A percentile compares a stretch with the other conserved stretches of the same genome.
These are phyloP conservation scores for Neopestalotiopsis sp. DNA, from an alignment of 2,329 filamentous ascomycete species.

Conservation along the genomic window DNA sequence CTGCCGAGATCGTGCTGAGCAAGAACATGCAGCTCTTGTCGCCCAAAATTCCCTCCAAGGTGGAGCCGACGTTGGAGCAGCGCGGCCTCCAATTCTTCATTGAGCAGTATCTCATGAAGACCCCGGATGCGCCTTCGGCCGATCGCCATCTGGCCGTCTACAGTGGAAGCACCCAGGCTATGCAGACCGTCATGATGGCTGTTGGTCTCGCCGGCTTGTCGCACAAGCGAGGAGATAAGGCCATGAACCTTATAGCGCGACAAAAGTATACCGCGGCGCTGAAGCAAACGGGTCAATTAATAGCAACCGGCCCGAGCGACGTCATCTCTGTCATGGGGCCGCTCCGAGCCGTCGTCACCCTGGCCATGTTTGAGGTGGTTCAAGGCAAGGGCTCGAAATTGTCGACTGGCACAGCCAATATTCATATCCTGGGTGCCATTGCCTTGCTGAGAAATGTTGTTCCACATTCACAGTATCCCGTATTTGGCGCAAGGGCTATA, in stretches of 20 bases:
- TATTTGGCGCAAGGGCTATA: conserved; percentile 55
- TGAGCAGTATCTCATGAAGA: conserved; percentile 54
- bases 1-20: conserved; percentile 15
- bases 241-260: conserved; percentile 51
- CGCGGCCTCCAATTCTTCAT: conserved; percentile 57
- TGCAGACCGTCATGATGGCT: conserved; percentile 58
- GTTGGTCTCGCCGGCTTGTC: conserved; percentile 63
- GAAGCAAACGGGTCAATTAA: conserved; percentile 48
- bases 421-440: conserved; percentile 64
- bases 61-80: conserved; percentile 50
- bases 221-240: conserved; percentile 53
- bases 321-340: conserved; percentile 46
- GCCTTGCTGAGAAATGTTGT: conserved; percentile 58
- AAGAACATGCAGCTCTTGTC: conserved; percentile 21
- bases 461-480: conserved; percentile 41
- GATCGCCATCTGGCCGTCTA: conserved; percentile 41
- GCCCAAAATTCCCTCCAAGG: conserved; percentile 34
- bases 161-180: conserved; percentile 42
- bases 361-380: conserved; percentile 63
- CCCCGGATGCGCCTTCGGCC: conserved; percentile 53
- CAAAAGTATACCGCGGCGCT: conserved; percentile 60
- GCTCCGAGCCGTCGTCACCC: conserved; percentile 58
- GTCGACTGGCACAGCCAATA: conserved; percentile 56
- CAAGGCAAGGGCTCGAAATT: conserved; percentile 51
- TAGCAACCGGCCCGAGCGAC: conserved; percentile 38